Evolutionary conservation across 108 stramenopile species (phyloP), one percentile per base, ranked within the genome.

Genomic region (Phaeodactylum tricornutum): DNA sequence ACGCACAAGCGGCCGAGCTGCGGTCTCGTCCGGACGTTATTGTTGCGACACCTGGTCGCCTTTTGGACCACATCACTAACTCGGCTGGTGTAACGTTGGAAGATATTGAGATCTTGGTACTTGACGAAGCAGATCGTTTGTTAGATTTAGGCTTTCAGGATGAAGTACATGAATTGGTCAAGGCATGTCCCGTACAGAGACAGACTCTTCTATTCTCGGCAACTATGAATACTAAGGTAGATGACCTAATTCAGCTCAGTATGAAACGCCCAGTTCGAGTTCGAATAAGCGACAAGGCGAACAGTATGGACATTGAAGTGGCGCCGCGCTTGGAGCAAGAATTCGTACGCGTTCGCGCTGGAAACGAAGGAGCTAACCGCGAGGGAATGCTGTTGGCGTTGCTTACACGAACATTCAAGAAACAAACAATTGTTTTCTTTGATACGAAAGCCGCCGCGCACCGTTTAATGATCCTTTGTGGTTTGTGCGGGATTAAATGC

Each of bases 201-300:
- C 98, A 99, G 49, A 95, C 96, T 8, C 51, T 99, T 58, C 71
- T 99, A 21, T 99, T 96, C 66, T 95, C 94, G 41, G 98, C 98
- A 0, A 99, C 98, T n/a, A 85, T 99, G 89, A 89, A 77, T 47
- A 86, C 93, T 12, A 92, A 87, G 56, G 92, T 99, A 0, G 88
- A 96, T 45, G 93, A 90, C 15, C 64, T 99, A 5, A 81, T 92
- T 43, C 71, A 74, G 29, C 65, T 96, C 25, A 83, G 87, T 29
- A 51, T 99, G 57, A 87, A 86, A 51, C 69, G 82, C 29, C 95
- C 98, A 4, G 90, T 98, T 8, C 67, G 94, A n/a, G 70, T 98
- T 23, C 60, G 67, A n/a, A 61, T 81, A 9, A 84, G 72, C 42
- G 64, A 72, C 55, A 79, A 79, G 46, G 58, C 66, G n/a, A 42